Evolutionary conservation across 805 yeast genomes (phyloP), one percentile per base, ranked within the genome.

Genomic region (Saccharomycopsis sp.): DNA sequence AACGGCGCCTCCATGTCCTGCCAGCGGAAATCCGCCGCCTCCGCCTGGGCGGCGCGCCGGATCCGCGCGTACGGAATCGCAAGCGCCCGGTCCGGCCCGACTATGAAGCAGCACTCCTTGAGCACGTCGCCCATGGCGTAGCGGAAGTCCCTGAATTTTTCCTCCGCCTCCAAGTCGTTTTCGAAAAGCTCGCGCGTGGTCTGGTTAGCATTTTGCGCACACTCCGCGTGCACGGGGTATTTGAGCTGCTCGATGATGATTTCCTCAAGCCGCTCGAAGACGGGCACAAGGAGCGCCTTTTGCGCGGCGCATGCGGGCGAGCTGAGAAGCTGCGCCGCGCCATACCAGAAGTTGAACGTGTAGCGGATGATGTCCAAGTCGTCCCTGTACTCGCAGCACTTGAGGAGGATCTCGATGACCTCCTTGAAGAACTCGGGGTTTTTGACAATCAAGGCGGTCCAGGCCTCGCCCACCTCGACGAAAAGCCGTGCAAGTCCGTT

Each of bases 61-160:
- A 53, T 50, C 7, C 51, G 51, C 14, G 21, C 51, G 34, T 53
- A 57, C 18, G 97, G 96, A 56, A 88, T 84, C 21, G 73, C 70
- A 40, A 94, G 75, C 0, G 97, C 90, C 47, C 71, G 74, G 8
- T 80, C 72, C 2, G 95, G 77, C 1, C 98, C 98, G 50, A 89
- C 83, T 2, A 94, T 92, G 1, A 89, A 88, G 64, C 97, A 89
- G 74, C 98, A 91, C 68, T 91, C 96, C 68, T 95, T 95, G 61
- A 94, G 74, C n/a, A 92, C 97, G 69, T 94, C 98, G 44, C 98
- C 98, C 88, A 94, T 89, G 57, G 90, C 97, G 71, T 94, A 94
- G 66, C 99, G 79, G 72, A 92, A 94, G 59, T 90, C 95, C 66
- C 89, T 84, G 70, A 94, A 94, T 70, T 90, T 89, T 67, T 95